phyloP scores from a whole-genome alignment of 495 filamentous ascomycete species.

The Choiromyces venosus region DNA sequence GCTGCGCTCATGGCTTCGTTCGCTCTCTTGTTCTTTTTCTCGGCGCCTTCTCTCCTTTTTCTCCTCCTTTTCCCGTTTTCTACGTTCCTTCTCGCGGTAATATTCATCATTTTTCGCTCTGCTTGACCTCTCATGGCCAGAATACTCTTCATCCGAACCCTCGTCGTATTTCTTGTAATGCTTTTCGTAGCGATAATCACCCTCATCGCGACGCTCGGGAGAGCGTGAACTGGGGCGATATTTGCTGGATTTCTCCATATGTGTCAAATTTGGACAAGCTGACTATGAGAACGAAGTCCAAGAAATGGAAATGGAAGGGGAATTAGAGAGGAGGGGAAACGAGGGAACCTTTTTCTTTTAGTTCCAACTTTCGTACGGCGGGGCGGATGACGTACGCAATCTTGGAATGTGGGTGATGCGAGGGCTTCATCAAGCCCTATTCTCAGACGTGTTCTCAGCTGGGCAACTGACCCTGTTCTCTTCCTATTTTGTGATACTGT shows the following conservation, averaged over 20 bases:
- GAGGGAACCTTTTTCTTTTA: background rate
- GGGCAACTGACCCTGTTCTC: background rate
- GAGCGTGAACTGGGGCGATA: constrained; percentile 19
- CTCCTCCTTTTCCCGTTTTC: constrained; percentile 19
- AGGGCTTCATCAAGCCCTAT: background rate
- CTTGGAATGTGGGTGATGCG: background rate
- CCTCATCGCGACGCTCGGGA: constrained; percentile 16
- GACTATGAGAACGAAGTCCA: background rate
- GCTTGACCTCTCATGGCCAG: constrained; percentile 5
- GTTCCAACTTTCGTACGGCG: background rate
- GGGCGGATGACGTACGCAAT: background rate
- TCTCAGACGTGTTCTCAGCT: background rate
- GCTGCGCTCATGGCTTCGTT: constrained; percentile 7
- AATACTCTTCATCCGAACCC: constrained; percentile 7
- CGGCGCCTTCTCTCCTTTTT: constrained; percentile 22
- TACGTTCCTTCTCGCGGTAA: constrained; percentile 24
- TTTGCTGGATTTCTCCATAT: constrained; percentile 30
- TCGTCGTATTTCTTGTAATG: constrained; percentile 16
- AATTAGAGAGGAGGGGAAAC: background rate
- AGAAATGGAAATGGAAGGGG: background rate
- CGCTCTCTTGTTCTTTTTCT: constrained; percentile 12
- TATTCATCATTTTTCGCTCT: constrained; percentile 6
- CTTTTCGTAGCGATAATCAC: background rate
- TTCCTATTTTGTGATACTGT: background rate
- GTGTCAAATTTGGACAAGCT: background rate